phyloP scores from a whole-genome alignment of 1,139 yeast species.

The Candida labiduridarum region DNA sequence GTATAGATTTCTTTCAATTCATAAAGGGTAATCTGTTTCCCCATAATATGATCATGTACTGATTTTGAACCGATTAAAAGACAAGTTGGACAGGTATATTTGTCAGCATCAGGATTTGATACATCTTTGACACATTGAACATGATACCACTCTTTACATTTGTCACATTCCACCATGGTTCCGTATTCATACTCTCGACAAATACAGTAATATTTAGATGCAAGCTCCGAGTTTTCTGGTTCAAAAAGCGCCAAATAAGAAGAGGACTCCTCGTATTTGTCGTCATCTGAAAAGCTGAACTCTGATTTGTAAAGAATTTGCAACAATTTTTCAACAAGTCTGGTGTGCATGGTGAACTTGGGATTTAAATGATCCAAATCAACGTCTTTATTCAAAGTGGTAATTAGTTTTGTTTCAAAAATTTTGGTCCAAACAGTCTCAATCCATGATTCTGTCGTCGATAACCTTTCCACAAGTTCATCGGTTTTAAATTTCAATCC shows the following conservation, averaged over 20 bases:
- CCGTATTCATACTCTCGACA: conserved; percentile 74
- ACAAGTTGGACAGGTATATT: conserved; percentile 71
- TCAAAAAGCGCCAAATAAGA: conserved; percentile 23
- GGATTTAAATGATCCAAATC: conserved; percentile 21
- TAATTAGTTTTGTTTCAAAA: conserved; percentile 28
- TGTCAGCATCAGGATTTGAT: conserved; percentile 38
- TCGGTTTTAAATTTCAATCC: conserved; percentile 27
- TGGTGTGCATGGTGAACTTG: conserved; percentile 22
- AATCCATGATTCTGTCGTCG: conserved; percentile 47
- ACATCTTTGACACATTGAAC: conserved; percentile 57
- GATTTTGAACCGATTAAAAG: conserved; percentile 28
- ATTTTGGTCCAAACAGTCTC: conserved; percentile 25
- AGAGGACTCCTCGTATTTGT: conserved; percentile 34
- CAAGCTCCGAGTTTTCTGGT: conserved; percentile 8
- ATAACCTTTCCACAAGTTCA: conserved; percentile 24
- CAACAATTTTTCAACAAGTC: conserved; percentile 29
- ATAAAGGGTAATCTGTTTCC: conserved; percentile 23
- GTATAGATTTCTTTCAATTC: conserved; percentile 22
- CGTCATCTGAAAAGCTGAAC: conserved; percentile 44
- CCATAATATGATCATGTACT: conserved; percentile 19
- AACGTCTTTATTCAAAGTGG: conserved; percentile 26
- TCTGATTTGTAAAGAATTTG: conserved; percentile 34
- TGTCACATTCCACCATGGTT: conserved; percentile 78
- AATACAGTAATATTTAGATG: conserved; percentile 54
- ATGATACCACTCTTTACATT: conserved; percentile 83